Conservation (phyloP, 495 filamentous ascomycete species). For the Penicillium fimorum region DNA sequence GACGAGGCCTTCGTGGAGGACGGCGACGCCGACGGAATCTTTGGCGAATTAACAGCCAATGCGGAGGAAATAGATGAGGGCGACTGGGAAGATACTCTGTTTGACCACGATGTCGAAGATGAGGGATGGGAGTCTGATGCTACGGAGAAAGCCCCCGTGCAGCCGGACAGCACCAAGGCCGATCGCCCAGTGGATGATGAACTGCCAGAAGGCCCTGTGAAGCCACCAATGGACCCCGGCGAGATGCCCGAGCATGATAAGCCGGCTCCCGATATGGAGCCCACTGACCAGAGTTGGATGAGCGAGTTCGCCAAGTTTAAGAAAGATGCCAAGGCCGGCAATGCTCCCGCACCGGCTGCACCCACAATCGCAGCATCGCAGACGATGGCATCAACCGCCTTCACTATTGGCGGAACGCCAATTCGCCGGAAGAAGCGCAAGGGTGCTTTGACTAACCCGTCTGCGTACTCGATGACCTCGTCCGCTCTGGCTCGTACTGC, state of each 20-base stretch:
- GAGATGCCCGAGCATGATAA: constrained; percentile 47
- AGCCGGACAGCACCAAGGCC: constrained; percentile 40
- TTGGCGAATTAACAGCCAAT: constrained; percentile 72
- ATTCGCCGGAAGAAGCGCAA: constrained; percentile 84
- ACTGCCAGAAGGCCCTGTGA: neutral
- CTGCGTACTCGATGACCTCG: constrained; percentile 94
- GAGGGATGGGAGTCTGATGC: constrained; percentile 94
- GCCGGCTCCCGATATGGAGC: constrained; percentile 41
- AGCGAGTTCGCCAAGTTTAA: constrained; percentile 88
- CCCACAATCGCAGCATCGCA: constrained; percentile 50
- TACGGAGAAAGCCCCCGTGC: constrained; percentile 69
- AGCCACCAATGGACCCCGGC: constrained; percentile 24
- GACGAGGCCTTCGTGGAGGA: constrained; percentile 96
- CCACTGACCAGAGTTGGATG: constrained; percentile 74
- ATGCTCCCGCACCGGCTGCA: constrained; percentile 38
- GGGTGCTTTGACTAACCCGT: constrained; percentile 83
- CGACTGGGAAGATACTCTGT: constrained; percentile 62
- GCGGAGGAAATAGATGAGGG: constrained; percentile 67
- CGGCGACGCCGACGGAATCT: constrained; percentile 67
- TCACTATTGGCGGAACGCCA: constrained; percentile 69
- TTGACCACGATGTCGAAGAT: constrained; percentile 61
- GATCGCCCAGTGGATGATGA: constrained; percentile 13
- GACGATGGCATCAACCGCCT: constrained; percentile 69
- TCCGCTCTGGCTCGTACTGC: constrained; percentile 87
- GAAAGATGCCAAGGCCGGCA: constrained; percentile 59